Conservation (phyloP, 306 rosid genomes). For the Citrullus colocynthis region DNA sequence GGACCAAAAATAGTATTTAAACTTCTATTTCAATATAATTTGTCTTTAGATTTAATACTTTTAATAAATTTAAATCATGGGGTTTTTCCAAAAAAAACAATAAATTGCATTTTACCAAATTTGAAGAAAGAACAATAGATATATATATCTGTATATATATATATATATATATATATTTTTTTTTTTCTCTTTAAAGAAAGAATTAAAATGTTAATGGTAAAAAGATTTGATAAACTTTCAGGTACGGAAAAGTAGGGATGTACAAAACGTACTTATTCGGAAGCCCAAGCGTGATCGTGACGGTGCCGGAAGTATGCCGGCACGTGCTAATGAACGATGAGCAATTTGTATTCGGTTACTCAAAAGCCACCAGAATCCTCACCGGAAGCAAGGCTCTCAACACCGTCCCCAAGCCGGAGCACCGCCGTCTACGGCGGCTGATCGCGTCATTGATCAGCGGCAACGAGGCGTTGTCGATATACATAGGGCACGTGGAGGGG, state of each 20-base stretch:
- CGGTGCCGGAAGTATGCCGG: slow-evolving; percentile 11
- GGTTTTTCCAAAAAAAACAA: too few species aligned
- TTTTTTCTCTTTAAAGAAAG: neutral
- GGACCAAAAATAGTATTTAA: too few species aligned
- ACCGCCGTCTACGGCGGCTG: slow-evolving; percentile 13
- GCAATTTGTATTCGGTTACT: neutral
- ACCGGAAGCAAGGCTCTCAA: slow-evolving; percentile 1
- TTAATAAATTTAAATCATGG: neutral
- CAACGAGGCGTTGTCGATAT: slow-evolving; percentile 5
- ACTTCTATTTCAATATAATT: too few species aligned
- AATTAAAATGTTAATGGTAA: neutral
- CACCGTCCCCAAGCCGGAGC: neutral
- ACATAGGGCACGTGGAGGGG: slow-evolving; percentile 5
- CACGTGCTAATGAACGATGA: slow-evolving; percentile 13
- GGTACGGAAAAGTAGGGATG: slow-evolving; percentile 18
- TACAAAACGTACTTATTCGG: slow-evolving; percentile 19
- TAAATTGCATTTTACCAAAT: too few species aligned
- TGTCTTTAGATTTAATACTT: too few species aligned
- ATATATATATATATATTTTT: too few species aligned
- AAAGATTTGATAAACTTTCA: neutral
- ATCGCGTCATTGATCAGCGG: slow-evolving; percentile 10
- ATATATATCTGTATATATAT: too few species aligned
- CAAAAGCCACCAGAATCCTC: slow-evolving; percentile 1
- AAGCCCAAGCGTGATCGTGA: slow-evolving; percentile 14
- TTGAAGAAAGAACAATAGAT: too few species aligned